Percentiles rank a stretch among this genome's conserved stretches.
These are phyloP conservation scores for Phytophthora multivora DNA, from an alignment of 352 stramenopile genomes.

Conservation along the genomic window DNA sequence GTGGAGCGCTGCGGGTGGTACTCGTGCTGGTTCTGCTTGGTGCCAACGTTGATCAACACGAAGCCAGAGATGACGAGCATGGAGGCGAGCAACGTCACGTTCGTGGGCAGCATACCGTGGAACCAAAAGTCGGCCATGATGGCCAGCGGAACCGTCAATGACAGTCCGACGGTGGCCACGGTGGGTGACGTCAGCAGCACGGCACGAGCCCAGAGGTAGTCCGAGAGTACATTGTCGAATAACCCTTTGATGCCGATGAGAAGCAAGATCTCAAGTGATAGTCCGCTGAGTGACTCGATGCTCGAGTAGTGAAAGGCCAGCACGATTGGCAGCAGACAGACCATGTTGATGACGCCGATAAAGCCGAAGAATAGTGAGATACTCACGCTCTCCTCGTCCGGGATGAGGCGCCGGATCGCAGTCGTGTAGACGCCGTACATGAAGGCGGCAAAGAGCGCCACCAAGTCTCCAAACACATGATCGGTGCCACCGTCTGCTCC, in stretches of 20 bases:
- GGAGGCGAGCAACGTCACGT: slow-evolving; percentile 66
- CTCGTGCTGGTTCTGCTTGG: slow-evolving; percentile 67
- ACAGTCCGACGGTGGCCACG: slow-evolving; percentile 95
- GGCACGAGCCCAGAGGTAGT: slow-evolving; percentile 95
- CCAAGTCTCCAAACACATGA: slow-evolving; percentile 60
- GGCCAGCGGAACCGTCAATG: slow-evolving; percentile 95
- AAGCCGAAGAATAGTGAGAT: slow-evolving; percentile 95
- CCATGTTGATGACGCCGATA: slow-evolving; percentile 91
- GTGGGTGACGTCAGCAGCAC: slow-evolving; percentile 96
- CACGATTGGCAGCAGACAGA: slow-evolving; percentile 76
- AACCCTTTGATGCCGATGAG: slow-evolving; percentile 90
- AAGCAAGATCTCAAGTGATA: slow-evolving; percentile 76
- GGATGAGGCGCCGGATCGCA: slow-evolving; percentile 72
- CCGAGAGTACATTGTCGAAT: slow-evolving; percentile 94
- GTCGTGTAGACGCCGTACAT: slow-evolving; percentile 96
- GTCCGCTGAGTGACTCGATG: slow-evolving; percentile 61
- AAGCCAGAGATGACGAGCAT: slow-evolving; percentile 75
- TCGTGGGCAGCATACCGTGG: slow-evolving; percentile 50
- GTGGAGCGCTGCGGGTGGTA: slow-evolving; percentile 48
- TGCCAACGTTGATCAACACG: slow-evolving; percentile 68
- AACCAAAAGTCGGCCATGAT: slow-evolving; percentile 90
- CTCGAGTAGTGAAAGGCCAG: slow-evolving; percentile 60
- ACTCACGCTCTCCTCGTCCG: slow-evolving; percentile 87
- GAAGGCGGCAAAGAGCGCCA: slow-evolving; percentile 79
- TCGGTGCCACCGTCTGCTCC: slow-evolving; percentile 30